These are phyloP conservation scores for Tetracentron sinense DNA, from an alignment of 164 flowering plant genomes.

Conservation along the genomic window DNA sequence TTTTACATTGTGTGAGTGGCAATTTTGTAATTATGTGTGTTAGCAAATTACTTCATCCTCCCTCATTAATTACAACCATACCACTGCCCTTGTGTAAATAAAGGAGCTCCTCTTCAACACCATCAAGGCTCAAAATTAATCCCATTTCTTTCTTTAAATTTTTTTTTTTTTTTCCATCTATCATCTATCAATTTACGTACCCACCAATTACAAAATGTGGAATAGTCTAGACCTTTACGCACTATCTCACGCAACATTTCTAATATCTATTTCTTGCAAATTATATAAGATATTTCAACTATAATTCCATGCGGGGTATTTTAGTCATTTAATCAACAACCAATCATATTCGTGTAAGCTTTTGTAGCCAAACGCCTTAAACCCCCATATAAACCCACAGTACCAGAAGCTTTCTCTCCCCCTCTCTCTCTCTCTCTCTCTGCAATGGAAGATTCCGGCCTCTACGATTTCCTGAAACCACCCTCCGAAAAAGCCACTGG, in stretches of 20 bases:
- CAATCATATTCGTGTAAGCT: slow-evolving; percentile 8
- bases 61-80: too few species aligned
- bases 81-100: too few species aligned
- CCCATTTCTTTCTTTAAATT: too few species aligned
- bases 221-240: too few species aligned
- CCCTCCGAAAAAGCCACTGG: slow-evolving; percentile 7
- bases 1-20: too few species aligned
- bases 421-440: slow-evolving; percentile 15
- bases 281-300: background rate
- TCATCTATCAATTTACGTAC: too few species aligned
- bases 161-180: too few species aligned
- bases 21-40: too few species aligned
- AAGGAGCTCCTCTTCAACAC: too few species aligned
- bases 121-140: too few species aligned
- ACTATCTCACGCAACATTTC: background rate
- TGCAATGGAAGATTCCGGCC: slow-evolving; percentile 36
- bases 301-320: background rate
- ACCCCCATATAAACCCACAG: slow-evolving; percentile 22
- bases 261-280: background rate
- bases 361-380: slow-evolving; percentile 1
- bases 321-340: background rate
- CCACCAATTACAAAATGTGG: too few species aligned
- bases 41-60: too few species aligned
- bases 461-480: slow-evolving; percentile 32
- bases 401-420: background rate